Base-by-base conservation (phyloP, 768 basidiomycete genomes). In the Leccinum longicurvipes region DNA sequence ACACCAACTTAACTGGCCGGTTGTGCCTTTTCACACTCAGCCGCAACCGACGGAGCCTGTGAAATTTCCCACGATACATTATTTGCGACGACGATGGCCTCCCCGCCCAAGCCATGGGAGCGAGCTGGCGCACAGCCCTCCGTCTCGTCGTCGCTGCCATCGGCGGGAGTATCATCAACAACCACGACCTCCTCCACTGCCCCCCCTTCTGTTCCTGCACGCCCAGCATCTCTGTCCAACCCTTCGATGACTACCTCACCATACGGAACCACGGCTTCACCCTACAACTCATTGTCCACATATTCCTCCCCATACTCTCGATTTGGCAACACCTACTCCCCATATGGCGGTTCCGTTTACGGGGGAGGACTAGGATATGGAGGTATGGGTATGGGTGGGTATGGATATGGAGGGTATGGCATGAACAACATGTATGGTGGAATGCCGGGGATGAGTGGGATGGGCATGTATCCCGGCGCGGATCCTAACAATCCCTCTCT, bases 21-120 rank as follows among this genome's bases (percentile, higher is more conserved):
- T 29, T 11, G 14, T 29, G 31, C 10, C 12, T n/a, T 36, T 36
- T 42, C 41, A 42, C 41, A 23, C 23, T 24, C 42, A 44, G 42
- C 11, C 4, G n/a, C n/a, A n/a, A n/a, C n/a, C n/a, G n/a, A n/a
- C n/a, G n/a, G n/a, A n/a, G n/a, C n/a, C n/a, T n/a, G n/a, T n/a
- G n/a, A 3, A 47, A 6, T 53, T 66, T 68, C 60, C 32, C 67
- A 67, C 67, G 58, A 23, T 36, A 24, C 53, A 45, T 44, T 4
- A n/a, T 49, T 39, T 32, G 17, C 21, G 21, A 63, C 72, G 8
- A 62, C 69, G 41, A 91, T 92, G 90, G 83, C 80, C 34, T 90
- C 91, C 21, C 91, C 91, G 47, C 91, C 91, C 68, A 93, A 93
- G 70, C 92, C 91, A 61, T 94, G 91, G 92, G 92, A 94, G 71